These are phyloP conservation scores for Apiospora rasikravindrae DNA, from an alignment of 2,329 filamentous ascomycete species.

Conservation along the genomic window DNA sequence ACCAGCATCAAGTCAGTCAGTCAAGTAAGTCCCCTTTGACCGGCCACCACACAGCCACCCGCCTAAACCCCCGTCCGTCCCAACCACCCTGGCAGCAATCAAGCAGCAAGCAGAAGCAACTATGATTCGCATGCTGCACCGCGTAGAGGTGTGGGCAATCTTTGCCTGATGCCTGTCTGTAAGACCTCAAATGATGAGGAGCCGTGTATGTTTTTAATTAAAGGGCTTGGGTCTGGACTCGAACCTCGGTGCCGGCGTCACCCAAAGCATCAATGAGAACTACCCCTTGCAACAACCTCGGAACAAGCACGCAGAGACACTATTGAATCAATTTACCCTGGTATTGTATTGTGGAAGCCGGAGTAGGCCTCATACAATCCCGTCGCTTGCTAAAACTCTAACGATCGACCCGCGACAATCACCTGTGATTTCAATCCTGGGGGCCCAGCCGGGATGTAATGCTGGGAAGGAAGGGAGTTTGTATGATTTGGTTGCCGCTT, in stretches of 20 bases:
- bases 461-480: neutral
- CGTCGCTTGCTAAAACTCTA: neutral
- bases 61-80: slow-evolving; percentile 27
- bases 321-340: slow-evolving; percentile 13
- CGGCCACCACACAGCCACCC: slow-evolving; percentile 13
- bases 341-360: neutral
- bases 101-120: slow-evolving; percentile 41
- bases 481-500: slow-evolving; percentile 19
- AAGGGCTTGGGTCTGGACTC: slow-evolving; percentile 32
- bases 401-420: slow-evolving; percentile 8
- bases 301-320: slow-evolving; percentile 9
- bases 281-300: slow-evolving; percentile 22
- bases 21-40: neutral
- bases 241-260: slow-evolving; percentile 25
- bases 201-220: slow-evolving; percentile 29
- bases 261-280: slow-evolving; percentile 27
- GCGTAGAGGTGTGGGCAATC: slow-evolving; percentile 33
- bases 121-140: slow-evolving; percentile 46
- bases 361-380: neutral
- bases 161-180: slow-evolving; percentile 29
- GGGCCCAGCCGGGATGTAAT: neutral
- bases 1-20: neutral
- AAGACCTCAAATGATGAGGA: slow-evolving; percentile 29
- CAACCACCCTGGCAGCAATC: slow-evolving; percentile 15
- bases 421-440: neutral